These are phyloP conservation scores for Prunus davidiana DNA, from an alignment of 306 rosid species.

Conservation along the genomic window DNA sequence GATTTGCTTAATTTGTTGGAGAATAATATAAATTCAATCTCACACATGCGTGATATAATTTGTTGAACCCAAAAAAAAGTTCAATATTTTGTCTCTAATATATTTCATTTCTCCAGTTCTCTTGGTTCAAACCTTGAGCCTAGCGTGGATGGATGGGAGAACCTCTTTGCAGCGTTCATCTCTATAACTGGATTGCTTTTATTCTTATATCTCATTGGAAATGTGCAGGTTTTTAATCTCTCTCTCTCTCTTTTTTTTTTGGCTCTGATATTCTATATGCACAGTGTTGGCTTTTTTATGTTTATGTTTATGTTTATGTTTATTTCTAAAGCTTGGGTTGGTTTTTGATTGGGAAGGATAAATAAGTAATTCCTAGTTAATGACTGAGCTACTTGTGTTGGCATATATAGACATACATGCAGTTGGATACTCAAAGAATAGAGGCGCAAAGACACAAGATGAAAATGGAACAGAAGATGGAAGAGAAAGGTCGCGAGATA, in stretches of 20 bases:
- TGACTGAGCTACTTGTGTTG: not conserved
- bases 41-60: conserved; percentile 17
- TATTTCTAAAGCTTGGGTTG: too few species aligned
- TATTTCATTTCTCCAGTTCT: not conserved
- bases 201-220: conserved; percentile 28
- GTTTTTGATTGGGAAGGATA: too few species aligned
- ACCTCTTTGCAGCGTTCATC: conserved; percentile 9
- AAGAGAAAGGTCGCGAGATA: not conserved
- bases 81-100: not conserved
- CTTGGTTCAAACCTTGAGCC: conserved; percentile 24
- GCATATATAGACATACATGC: not conserved
- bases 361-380: too few species aligned
- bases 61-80: conserved; percentile 11
- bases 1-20: too few species aligned
- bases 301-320: too few species aligned
- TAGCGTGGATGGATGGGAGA: conserved; percentile 23
- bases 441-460: too few species aligned
- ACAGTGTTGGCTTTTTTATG: too few species aligned
- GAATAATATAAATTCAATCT: not conserved
- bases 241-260: too few species aligned
- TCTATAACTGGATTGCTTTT: conserved; percentile 27
- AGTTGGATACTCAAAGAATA: too few species aligned
- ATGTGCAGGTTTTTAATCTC: conserved; percentile 19
- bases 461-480: not conserved
- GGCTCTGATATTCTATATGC: too few species aligned